Evolutionary conservation across 78 protist species (phyloP).

Genomic region (Protostelium mycophagum): DNA sequence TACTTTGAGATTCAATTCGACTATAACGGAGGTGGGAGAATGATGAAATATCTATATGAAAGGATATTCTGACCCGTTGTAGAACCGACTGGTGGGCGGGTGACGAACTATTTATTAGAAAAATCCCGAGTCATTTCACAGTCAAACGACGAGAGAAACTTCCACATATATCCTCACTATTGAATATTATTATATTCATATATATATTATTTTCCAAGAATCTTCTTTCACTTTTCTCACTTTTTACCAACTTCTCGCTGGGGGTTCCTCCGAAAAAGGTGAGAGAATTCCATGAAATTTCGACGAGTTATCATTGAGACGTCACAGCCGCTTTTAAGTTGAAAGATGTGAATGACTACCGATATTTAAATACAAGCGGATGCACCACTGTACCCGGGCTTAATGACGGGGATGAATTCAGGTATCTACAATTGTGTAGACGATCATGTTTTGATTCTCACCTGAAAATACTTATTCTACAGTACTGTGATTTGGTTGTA

Average conservation of each 20-base stretch:
- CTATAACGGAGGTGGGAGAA: slow-evolving; percentile 32
- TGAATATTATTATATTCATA: not conserved
- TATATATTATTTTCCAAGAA: not conserved
- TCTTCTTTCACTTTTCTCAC: slow-evolving; percentile 86
- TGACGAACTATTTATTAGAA: slow-evolving; percentile 66
- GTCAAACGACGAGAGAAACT: slow-evolving; percentile 80
- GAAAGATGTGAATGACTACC: slow-evolving; percentile 44
- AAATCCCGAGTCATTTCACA: slow-evolving; percentile 86
- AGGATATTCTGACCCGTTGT: slow-evolving; percentile 15
- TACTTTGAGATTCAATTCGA: slow-evolving; percentile 77
- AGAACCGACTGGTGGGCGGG: slow-evolving; percentile 82
- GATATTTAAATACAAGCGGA: slow-evolving; percentile 10
- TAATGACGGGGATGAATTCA: slow-evolving; percentile 63
- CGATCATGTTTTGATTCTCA: no score
- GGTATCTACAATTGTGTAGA: no score
- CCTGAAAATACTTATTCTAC: no score
- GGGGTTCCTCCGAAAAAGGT: slow-evolving; percentile 20
- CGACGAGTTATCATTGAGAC: not conserved
- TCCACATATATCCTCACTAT: slow-evolving; percentile 53
- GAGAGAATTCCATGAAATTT: not conserved
- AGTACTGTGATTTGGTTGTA: no score
- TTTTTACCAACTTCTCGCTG: slow-evolving; percentile 86
- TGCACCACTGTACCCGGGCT: slow-evolving; percentile 34
- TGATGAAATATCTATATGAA: no score
- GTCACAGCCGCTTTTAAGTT: slow-evolving; percentile 33